These are phyloP conservation scores for Cladosporium colombiae DNA, from an alignment of 2,329 filamentous ascomycete genomes.

Conservation along the genomic window DNA sequence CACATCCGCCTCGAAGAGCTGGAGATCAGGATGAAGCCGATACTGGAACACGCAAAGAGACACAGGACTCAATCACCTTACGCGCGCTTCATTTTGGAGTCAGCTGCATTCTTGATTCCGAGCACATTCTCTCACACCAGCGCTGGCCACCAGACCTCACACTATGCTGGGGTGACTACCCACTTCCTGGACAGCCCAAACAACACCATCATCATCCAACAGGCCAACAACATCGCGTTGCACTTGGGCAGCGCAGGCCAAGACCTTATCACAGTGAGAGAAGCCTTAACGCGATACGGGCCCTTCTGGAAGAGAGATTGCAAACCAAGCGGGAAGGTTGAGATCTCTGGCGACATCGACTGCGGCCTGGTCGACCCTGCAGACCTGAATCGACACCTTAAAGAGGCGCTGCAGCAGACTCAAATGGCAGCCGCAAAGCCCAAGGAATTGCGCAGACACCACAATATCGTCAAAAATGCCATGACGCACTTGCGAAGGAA, in stretches of 20 bases:
- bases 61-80: background rate
- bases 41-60: background rate
- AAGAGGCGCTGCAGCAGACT: background rate
- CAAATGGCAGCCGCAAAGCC: background rate
- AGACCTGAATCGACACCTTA: background rate
- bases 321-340: background rate
- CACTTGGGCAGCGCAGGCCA: background rate
- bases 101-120: background rate
- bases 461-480: background rate
- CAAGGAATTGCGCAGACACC: background rate
- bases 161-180: background rate
- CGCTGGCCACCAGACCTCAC: background rate
- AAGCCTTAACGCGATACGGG: background rate
- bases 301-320: background rate
- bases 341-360: too few relatives aligned
- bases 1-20: background rate
- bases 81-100: background rate
- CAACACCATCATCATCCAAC: background rate
- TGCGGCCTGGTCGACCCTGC: background rate
- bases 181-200: background rate
- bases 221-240: background rate
- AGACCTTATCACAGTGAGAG: background rate
- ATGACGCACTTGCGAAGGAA: background rate
- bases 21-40: background rate
- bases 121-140: background rate